These are phyloP conservation scores for Lasiodiplodia sp. DNA, from an alignment of 2,329 filamentous ascomycete species.

Conservation along the genomic window DNA sequence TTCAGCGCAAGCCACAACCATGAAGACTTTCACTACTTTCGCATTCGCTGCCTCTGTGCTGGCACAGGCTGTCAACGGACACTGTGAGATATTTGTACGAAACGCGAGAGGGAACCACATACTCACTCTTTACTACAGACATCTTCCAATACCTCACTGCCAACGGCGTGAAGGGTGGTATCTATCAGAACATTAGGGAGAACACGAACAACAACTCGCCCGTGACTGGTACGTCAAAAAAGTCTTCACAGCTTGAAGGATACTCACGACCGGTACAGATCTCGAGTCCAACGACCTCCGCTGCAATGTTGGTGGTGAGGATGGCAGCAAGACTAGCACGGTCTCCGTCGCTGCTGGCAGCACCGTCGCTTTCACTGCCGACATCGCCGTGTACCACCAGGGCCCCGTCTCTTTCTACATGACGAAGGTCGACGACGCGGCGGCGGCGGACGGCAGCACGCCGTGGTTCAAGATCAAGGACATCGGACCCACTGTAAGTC, in stretches of 20 bases:
- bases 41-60: slow-evolving; percentile 42
- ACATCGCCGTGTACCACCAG: slow-evolving; percentile 49
- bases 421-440: slow-evolving; percentile 45
- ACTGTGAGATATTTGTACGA: slow-evolving; percentile 38
- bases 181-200: slow-evolving; percentile 46
- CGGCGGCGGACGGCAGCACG: slow-evolving; percentile 44
- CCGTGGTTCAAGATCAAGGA: slow-evolving; percentile 51
- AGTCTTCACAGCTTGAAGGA: not conserved
- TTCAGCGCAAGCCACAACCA: slow-evolving; percentile 29
- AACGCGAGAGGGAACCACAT: not conserved
- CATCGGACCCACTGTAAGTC: slow-evolving; percentile 40
- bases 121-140: slow-evolving; percentile 37
- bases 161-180: slow-evolving; percentile 43
- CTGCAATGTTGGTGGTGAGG: slow-evolving; percentile 46
- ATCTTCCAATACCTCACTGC: slow-evolving; percentile 49
- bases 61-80: slow-evolving; percentile 45
- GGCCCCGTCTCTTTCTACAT: slow-evolving; percentile 48
- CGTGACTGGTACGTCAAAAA: slow-evolving; percentile 37
- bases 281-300: slow-evolving; percentile 43
- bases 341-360: slow-evolving; percentile 46
- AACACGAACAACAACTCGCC: slow-evolving; percentile 49
- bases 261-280: slow-evolving; percentile 15
- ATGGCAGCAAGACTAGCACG: slow-evolving; percentile 40
- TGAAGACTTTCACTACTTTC: slow-evolving; percentile 45
- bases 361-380: slow-evolving; percentile 45